Conservation (phyloP, 345 rosid genomes). For the Bretschneidera sinensis region DNA sequence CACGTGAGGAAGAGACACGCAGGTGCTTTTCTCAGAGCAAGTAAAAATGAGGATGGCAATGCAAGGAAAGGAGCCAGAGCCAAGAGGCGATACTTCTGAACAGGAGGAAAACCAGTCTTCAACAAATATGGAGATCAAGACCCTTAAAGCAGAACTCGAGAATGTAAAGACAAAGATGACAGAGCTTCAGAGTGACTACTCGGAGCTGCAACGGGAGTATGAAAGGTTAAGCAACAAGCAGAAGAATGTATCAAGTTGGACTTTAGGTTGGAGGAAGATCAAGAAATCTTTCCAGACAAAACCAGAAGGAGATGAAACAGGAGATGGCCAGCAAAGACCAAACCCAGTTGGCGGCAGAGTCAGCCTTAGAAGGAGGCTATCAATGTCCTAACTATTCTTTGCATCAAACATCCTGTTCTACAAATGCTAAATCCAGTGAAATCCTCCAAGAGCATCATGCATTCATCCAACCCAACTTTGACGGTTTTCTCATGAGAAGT, state of each 20-base stretch:
- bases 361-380: slow-evolving; percentile 36
- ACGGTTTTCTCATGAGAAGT: neutral
- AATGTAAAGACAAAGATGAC: slow-evolving; percentile 49
- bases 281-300: slow-evolving; percentile 43
- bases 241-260: slow-evolving; percentile 33
- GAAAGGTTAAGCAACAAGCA: slow-evolving; percentile 49
- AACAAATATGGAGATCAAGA: slow-evolving; percentile 42
- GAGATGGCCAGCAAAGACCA: slow-evolving; percentile 25
- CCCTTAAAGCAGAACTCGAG: slow-evolving; percentile 58
- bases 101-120: slow-evolving; percentile 37
- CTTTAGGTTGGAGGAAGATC: slow-evolving; percentile 46
- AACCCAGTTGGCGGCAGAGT: slow-evolving; percentile 16
- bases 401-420: neutral
- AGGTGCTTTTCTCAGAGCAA: slow-evolving; percentile 81
- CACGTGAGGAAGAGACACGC: slow-evolving; percentile 17
- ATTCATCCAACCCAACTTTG: neutral
- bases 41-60: slow-evolving; percentile 65
- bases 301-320: slow-evolving; percentile 33
- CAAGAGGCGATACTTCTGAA: slow-evolving; percentile 32
- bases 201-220: slow-evolving; percentile 58
- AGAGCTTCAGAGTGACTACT: slow-evolving; percentile 59
- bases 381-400: slow-evolving; percentile 33
- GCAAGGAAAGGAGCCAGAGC: slow-evolving; percentile 48
- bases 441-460: neutral
- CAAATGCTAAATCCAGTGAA: neutral